These are phyloP conservation scores for Debaryomyces nepalensis DNA, from an alignment of 1,139 yeast genomes.

Conservation along the genomic window DNA sequence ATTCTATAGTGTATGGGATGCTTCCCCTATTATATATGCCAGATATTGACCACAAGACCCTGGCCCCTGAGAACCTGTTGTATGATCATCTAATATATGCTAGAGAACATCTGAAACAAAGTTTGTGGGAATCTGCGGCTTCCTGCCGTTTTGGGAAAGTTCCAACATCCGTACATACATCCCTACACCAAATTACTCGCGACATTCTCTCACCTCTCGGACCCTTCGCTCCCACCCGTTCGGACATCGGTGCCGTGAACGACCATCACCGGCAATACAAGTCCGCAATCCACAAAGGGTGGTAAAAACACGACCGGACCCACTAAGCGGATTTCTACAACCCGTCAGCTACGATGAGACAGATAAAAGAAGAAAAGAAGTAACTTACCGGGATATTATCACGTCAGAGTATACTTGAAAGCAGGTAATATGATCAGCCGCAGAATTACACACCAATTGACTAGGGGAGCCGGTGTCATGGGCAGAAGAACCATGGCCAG, in stretches of 20 bases:
- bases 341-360: slow-evolving; percentile 10
- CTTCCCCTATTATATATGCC: not conserved
- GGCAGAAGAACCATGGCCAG: slow-evolving; percentile 43
- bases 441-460: slow-evolving; percentile 15
- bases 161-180: not conserved
- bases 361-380: slow-evolving; percentile 5
- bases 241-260: no score
- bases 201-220: not conserved
- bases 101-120: slow-evolving; percentile 9
- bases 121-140: slow-evolving; percentile 12
- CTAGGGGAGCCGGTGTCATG: slow-evolving; percentile 14
- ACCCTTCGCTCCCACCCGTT: no score
- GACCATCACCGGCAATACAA: not conserved
- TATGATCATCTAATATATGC: slow-evolving; percentile 4
- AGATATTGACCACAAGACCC: no score
- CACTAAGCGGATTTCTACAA: slow-evolving; percentile 12
- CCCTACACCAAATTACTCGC: not conserved
- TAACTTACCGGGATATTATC: slow-evolving; percentile 6
- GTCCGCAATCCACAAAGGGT: not conserved
- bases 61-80: not conserved
- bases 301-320: slow-evolving; percentile 8
- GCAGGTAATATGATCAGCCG: slow-evolving; percentile 12
- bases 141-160: slow-evolving; percentile 3
- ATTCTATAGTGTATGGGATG: not conserved
- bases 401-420: slow-evolving; percentile 5